Conservation (phyloP, 345 rosid species). For the Hypericum androsaemum region DNA sequence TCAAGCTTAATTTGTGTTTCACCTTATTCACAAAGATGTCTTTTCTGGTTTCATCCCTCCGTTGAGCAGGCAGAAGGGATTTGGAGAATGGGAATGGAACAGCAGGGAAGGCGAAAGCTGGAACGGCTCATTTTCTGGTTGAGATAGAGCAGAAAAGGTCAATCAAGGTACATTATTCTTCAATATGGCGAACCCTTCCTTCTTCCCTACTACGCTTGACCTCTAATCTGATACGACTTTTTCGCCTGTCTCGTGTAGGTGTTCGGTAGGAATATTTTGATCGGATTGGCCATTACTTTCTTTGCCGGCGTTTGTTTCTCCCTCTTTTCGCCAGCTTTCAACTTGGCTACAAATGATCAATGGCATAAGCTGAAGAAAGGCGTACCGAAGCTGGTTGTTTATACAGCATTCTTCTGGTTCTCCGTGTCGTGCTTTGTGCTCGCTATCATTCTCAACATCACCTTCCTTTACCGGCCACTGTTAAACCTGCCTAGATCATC, state of each 20-base stretch:
- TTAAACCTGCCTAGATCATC: conserved; percentile 53
- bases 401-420: conserved; percentile 76
- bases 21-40: not conserved
- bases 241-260: conserved; percentile 29
- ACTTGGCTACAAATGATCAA: conserved; percentile 81
- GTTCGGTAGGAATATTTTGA: conserved; percentile 50
- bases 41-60: not conserved
- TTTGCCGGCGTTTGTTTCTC: conserved; percentile 73
- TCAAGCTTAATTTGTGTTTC: too few relatives aligned
- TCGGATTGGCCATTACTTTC: conserved; percentile 55
- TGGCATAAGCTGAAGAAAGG: conserved; percentile 63
- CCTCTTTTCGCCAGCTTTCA: conserved; percentile 83
- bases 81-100: conserved; percentile 4
- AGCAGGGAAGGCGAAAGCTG: not conserved
- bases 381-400: conserved; percentile 56
- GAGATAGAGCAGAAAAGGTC: conserved; percentile 2
- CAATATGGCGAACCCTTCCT: not conserved
- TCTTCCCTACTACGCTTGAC: too few relatives aligned
- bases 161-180: conserved; percentile 2
- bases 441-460: conserved; percentile 47
- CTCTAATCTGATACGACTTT: not conserved
- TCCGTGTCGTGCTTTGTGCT: conserved; percentile 49
- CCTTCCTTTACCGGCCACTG: conserved; percentile 55
- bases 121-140: conserved; percentile 6
- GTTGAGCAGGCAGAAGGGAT: not conserved